These are phyloP conservation scores for Hymenoscyphus fraxineus DNA, from an alignment of 2,329 filamentous ascomycete genomes.

Conservation along the genomic window DNA sequence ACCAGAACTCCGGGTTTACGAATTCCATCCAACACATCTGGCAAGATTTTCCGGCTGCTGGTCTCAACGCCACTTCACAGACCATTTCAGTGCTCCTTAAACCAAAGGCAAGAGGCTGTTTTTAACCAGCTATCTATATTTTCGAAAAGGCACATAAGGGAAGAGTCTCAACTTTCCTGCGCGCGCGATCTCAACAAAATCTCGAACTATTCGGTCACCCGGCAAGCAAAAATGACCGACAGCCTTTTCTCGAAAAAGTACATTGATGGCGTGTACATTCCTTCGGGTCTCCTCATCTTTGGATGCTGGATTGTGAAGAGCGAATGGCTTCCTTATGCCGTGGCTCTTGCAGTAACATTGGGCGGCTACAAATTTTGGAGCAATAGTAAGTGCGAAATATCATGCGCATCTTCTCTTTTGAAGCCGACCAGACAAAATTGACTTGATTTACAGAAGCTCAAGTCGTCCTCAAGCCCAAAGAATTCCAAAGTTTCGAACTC, in stretches of 20 bases:
- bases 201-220: not conserved
- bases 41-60: not conserved
- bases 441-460: slow-evolving; percentile 54
- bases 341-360: slow-evolving; percentile 61
- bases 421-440: slow-evolving; percentile 7
- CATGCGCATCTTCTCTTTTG: not conserved
- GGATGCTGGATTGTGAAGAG: slow-evolving; percentile 75
- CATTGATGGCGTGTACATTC: slow-evolving; percentile 78
- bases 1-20: not conserved
- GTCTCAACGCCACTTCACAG: not conserved
- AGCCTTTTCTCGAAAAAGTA: slow-evolving; percentile 57
- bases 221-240: slow-evolving; percentile 10
- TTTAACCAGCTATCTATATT: not conserved
- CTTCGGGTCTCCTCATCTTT: slow-evolving; percentile 71
- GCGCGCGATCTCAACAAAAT: slow-evolving; percentile 7
- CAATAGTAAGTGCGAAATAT: slow-evolving; percentile 55
- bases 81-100: not conserved
- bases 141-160: not conserved
- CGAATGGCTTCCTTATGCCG: slow-evolving; percentile 71
- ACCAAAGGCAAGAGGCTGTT: not conserved
- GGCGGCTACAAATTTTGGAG: slow-evolving; percentile 68
- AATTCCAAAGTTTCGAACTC: slow-evolving; percentile 89
- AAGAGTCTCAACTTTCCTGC: not conserved
- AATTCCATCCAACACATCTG: not conserved
- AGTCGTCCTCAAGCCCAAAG: slow-evolving; percentile 80